Base-by-base conservation (phyloP, 345 rosid species). In the Eucalyptus cladocalyx region DNA sequence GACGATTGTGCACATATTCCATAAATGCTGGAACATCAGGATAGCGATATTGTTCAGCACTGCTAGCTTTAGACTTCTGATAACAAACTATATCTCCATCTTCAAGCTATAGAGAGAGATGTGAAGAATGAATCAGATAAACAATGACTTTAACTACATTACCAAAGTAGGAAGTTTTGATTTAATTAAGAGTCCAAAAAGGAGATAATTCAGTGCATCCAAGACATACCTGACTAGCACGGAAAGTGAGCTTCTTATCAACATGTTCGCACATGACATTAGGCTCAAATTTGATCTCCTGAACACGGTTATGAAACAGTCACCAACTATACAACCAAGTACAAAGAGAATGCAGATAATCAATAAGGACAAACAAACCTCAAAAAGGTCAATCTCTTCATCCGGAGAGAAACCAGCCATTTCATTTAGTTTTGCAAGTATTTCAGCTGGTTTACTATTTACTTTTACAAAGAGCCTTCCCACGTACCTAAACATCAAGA, bases 281-380 rank as follows among this genome's bases (percentile, higher is more conserved):
- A 53, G 99, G 99, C 90, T 97, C 99, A 90, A 96, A 97, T 91
- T 97, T 95, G 92, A 97, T 97, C 93, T 97, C 99, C 99, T 97
- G 96, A 62, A 91, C 65, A 67, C 40, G 37, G 32, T 48, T 23
- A 37, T 37, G 40, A 42, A 43, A 23, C 30, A 51, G 69, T 34
- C 72, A 76, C 34, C 30, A 34, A 62, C 16, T 67, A 86, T 50
- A 16, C 47, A 47, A 45, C 48, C 28, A 21, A 76, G 83, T 21
- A 53, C 58, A 80, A 83, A 76, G 47, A 80, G n/a, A 40, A 11
- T 37, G 45, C 62, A 86, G 13, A n/a, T 16, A 89, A 83, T 81
- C 89, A 21, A 54, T 53, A 51, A 88, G 65, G 50, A 87, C 43
- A 21, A 91, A 37, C 91, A 89, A 87, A 97, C 99, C 99, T 97